Evolutionary conservation across 805 yeast genomes (phyloP).

Genomic region (Nematodospora valgi): DNA sequence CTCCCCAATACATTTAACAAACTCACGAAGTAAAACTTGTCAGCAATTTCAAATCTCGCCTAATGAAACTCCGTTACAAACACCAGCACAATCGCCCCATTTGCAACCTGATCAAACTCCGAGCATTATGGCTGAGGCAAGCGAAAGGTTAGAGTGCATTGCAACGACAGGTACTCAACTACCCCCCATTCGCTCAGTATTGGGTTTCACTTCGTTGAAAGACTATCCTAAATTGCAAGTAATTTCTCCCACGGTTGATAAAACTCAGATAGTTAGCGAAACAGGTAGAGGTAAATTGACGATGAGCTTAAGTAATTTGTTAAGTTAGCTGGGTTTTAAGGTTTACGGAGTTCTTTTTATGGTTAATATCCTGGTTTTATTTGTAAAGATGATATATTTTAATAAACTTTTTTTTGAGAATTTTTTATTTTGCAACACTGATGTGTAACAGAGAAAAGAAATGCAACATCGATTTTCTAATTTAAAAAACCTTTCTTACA

Average conservation of each 20-base stretch:
- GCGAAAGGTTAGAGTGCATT: conserved; percentile 26
- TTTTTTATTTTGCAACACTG: too few relatives aligned
- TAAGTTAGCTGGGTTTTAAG: too few relatives aligned
- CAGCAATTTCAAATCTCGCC: conserved; percentile 29
- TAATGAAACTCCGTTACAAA: conserved; percentile 47
- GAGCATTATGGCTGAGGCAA: conserved; percentile 19
- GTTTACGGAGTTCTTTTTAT: too few relatives aligned
- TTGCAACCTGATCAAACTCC: conserved; percentile 23
- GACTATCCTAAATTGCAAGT: conserved; percentile 10
- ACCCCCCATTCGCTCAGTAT: conserved; percentile 41
- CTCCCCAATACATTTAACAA: conserved; percentile 2
- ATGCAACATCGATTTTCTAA: too few relatives aligned
- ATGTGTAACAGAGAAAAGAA: too few relatives aligned
- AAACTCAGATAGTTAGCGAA: too few relatives aligned
- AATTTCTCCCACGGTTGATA: conserved; percentile 3
- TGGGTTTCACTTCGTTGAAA: conserved; percentile 23
- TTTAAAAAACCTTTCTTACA: too few relatives aligned
- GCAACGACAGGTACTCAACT: conserved; percentile 39
- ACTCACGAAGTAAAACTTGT: background rate
- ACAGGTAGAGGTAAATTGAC: background rate
- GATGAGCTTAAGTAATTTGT: conserved; percentile 6
- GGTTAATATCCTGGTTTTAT: too few relatives aligned
- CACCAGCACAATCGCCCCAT: conserved; percentile 48
- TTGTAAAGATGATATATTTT: too few relatives aligned
- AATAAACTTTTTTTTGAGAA: too few relatives aligned